Base-by-base conservation (phyloP, 768 basidiomycete species). In the Scleroderma citrinum region DNA sequence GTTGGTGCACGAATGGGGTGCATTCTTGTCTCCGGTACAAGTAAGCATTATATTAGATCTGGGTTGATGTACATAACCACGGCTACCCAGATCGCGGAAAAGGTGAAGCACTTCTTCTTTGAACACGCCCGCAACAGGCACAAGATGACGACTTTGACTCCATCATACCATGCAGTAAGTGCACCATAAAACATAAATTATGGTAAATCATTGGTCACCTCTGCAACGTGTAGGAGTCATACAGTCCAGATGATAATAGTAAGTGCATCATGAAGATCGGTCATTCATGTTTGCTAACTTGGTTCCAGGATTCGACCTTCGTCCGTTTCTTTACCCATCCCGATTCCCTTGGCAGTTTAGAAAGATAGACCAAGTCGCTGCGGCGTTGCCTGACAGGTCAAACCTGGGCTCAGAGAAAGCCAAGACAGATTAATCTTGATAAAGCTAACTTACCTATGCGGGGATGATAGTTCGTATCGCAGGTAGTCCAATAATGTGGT, bases 111-210 rank as follows among this genome's bases (percentile, higher is more conserved):
- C 34, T 99, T 99, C 74, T 98, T 91, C 74, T 95, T 93, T 58
- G 92, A 96, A 65, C 83, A 99, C 58, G 96, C 96, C 0, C 76
- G 94, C 46, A 99, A 99, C 65, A 72, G 94, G 40, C 96, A 98
- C 72, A 99, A 99, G 80, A 98, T 99, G 93, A 95, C 93, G 21
- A 95, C 92, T 0, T 63, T 96, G 53, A 96, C 93, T 2, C 93
- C 93, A 1, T 78, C 91, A 2, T 96, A 96, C 60, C 93, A 96
- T 64, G 93, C 93, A 42, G 95, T 87, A 54, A 60, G 89, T 74
- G 14, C 5, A 17, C 14, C 40, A 14, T 23, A 12, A n/a, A 16
- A 16, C 26, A 26, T 2, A 10, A 5, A n/a, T 17, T 21, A 13
- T n/a, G 24, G 19, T 29, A 21, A 2, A 26, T 42, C 5, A 16